These are phyloP conservation scores for Trypethelium eluteriae DNA, from an alignment of 495 filamentous ascomycete genomes.

Conservation along the genomic window DNA sequence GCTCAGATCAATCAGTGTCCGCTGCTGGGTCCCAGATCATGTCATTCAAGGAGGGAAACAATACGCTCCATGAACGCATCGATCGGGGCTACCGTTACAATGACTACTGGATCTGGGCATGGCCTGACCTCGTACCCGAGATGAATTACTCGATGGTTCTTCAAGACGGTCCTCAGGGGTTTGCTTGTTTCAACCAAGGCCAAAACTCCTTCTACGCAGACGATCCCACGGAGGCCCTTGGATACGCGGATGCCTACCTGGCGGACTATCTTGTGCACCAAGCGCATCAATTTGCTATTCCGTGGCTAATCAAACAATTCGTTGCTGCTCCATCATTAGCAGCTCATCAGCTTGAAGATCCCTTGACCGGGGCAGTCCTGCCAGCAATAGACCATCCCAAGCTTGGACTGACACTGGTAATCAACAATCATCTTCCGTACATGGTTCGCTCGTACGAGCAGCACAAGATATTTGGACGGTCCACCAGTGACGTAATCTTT, in stretches of 20 bases:
- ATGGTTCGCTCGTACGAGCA: constrained; percentile 8
- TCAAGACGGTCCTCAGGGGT: constrained; percentile 16
- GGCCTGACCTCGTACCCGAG: constrained; percentile 12
- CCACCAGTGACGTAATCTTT: constrained; percentile 13
- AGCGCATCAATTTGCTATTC: constrained; percentile 7
- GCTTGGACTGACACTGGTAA: constrained; percentile 4
- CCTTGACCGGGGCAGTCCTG: background rate
- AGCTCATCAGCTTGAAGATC: background rate
- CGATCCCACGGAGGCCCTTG: background rate
- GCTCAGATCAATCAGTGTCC: constrained; percentile 6
- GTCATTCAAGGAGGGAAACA: background rate
- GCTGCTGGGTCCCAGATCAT: constrained; percentile 9
- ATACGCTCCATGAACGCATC: constrained; percentile 15
- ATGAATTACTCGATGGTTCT: constrained; percentile 19
- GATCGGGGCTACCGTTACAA: constrained; percentile 15
- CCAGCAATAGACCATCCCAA: background rate
- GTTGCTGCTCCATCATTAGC: background rate
- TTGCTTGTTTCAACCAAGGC: constrained; percentile 20
- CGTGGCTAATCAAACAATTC: background rate
- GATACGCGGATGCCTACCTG: constrained; percentile 8
- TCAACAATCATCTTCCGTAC: constrained; percentile 9
- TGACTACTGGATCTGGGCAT: constrained; percentile 21
- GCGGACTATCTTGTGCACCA: constrained; percentile 8
- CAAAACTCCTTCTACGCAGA: constrained; percentile 9
- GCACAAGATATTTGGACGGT: constrained; percentile 11